Percentiles rank a stretch among this genome's conserved stretches.
These are phyloP conservation scores for Calonectria henricotiae DNA, from an alignment of 2,329 filamentous ascomycete genomes.

Conservation along the genomic window DNA sequence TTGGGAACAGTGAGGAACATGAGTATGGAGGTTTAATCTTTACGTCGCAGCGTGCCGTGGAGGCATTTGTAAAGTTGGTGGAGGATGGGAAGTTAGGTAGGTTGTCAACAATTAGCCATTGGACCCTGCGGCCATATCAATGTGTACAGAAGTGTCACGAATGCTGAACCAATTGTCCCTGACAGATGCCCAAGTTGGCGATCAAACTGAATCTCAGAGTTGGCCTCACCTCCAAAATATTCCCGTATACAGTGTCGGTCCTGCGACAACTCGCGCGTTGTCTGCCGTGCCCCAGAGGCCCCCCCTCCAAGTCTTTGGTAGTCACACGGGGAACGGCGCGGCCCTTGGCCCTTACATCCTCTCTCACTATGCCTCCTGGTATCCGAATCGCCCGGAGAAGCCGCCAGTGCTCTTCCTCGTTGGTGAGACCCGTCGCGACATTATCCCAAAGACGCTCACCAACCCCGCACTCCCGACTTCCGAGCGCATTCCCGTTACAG, in stretches of 20 bases:
- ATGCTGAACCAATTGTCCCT: conserved; percentile 23
- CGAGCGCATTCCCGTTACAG: conserved; percentile 78
- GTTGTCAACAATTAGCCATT: conserved; percentile 10
- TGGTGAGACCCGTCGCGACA: conserved; percentile 89
- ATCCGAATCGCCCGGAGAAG: conserved; percentile 62
- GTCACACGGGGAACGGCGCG: conserved; percentile 89
- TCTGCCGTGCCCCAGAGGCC: conserved; percentile 67
- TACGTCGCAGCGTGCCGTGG: conserved; percentile 87
- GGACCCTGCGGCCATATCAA: background rate
- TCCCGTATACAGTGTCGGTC: conserved; percentile 84
- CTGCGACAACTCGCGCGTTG: conserved; percentile 85
- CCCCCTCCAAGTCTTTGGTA: conserved; percentile 78
- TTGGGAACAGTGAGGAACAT: conserved; percentile 59
- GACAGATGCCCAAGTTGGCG: conserved; percentile 35
- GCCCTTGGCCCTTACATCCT: conserved; percentile 85
- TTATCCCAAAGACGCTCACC: conserved; percentile 88
- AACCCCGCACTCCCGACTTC: conserved; percentile 66
- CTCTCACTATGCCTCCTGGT: conserved; percentile 78
- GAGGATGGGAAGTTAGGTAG: conserved; percentile 65
- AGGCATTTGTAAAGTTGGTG: conserved; percentile 80
- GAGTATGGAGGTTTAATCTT: conserved; percentile 86
- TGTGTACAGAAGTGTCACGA: conserved; percentile 6
- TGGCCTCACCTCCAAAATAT: conserved; percentile 73
- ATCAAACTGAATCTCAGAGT: conserved; percentile 14
- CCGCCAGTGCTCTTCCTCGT: conserved; percentile 88